phyloP scores from a whole-genome alignment of 129 eudicot species.

The Calendula officinalis region DNA sequence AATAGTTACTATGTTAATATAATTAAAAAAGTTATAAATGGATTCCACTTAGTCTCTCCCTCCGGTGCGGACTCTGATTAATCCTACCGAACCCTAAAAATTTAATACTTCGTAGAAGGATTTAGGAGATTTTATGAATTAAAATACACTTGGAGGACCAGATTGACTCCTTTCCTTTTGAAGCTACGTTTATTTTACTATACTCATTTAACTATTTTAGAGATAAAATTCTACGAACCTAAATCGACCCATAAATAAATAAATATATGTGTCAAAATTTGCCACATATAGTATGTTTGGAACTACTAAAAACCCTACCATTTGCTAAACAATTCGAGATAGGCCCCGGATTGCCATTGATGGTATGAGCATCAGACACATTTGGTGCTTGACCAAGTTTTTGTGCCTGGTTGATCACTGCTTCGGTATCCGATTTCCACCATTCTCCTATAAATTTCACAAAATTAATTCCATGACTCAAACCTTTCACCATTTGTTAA shows the following conservation, averaged over 20 bases:
- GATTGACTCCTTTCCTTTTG: background rate
- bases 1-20: too few species aligned
- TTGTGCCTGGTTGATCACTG: slow-evolving; percentile 58
- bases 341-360: slow-evolving; percentile 79
- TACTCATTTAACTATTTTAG: background rate
- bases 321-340: slow-evolving; percentile 39
- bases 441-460: slow-evolving; percentile 55
- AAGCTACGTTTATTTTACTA: background rate
- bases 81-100: too few species aligned
- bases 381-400: slow-evolving; percentile 65
- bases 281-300: background rate
- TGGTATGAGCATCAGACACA: slow-evolving; percentile 85
- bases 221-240: background rate
- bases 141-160: background rate
- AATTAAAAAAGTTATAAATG: too few species aligned
- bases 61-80: too few species aligned
- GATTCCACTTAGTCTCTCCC: too few species aligned
- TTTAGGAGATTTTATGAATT: background rate
- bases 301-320: slow-evolving; percentile 35
- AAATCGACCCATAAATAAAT: background rate
- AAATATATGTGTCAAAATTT: background rate
- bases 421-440: slow-evolving; percentile 90
- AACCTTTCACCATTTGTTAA: background rate
- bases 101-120: too few species aligned
- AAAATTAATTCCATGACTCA: background rate